A percentile compares a stretch with the other conserved stretches of the same genome.
Conservation (phyloP, 2,329 filamentous ascomycete genomes). For the Botrytis hyacinthi region DNA sequence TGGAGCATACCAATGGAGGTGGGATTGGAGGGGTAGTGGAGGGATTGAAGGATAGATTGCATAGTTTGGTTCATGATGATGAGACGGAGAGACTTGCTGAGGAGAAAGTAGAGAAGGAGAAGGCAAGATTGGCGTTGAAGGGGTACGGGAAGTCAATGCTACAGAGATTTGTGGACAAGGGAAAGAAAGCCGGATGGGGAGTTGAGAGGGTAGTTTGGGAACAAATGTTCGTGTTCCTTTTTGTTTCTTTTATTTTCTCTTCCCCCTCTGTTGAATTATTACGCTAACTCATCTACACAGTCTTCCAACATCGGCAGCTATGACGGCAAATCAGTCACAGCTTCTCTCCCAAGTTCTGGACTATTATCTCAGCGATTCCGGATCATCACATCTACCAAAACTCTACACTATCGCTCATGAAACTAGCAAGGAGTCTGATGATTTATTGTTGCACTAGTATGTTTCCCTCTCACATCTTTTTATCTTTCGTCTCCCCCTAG, state of each 20-base stretch:
- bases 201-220: conserved; percentile 59
- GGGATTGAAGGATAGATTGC: conserved; percentile 1
- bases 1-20: conserved; percentile 64
- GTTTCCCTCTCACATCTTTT: not conserved
- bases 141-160: conserved; percentile 65
- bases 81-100: conserved; percentile 39
- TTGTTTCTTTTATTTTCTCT: not conserved
- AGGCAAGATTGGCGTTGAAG: conserved; percentile 52
- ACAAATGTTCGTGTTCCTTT: conserved; percentile 30
- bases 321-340: conserved; percentile 70
- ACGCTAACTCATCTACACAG: conserved; percentile 20
- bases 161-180: conserved; percentile 61
- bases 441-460: conserved; percentile 59
- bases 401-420: conserved; percentile 59
- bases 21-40: conserved; percentile 32
- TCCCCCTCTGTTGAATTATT: not conserved
- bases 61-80: conserved; percentile 5
- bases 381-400: conserved; percentile 55
- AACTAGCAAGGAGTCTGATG: conserved; percentile 56
- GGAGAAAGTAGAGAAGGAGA: conserved; percentile 39
- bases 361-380: conserved; percentile 62
- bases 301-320: conserved; percentile 59
- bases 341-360: conserved; percentile 72
- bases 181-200: conserved; percentile 45
- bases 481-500: too few species aligned